phyloP scores from a whole-genome alignment of 805 yeast genomes.

The Starmerella riodocensis region DNA sequence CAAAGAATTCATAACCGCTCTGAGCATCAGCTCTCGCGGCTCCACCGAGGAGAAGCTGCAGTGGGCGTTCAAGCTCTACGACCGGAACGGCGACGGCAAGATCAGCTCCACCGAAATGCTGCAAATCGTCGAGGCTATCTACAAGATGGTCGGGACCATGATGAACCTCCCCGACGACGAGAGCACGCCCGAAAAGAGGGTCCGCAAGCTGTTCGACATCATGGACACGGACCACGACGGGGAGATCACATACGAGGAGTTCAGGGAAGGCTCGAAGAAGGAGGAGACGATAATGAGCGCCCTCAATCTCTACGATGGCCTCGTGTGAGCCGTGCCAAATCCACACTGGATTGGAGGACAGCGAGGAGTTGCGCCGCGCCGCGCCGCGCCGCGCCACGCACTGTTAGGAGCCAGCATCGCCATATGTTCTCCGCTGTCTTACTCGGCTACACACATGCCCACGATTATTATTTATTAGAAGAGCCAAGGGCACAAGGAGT shows the following conservation, averaged over 20 bases:
- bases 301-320: conserved; percentile 64
- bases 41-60: conserved; percentile 65
- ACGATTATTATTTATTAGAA: no score
- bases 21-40: conserved; percentile 80
- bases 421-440: no score
- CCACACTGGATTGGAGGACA: no score
- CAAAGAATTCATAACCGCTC: conserved; percentile 78
- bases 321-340: conserved; percentile 35
- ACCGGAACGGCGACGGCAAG: conserved; percentile 63
- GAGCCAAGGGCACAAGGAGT: no score
- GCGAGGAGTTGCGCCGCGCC: no score
- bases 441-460: no score
- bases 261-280: conserved; percentile 62
- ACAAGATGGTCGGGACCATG: conserved; percentile 93
- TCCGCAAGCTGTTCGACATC: conserved; percentile 60
- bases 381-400: no score
- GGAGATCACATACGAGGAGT: conserved; percentile 68
- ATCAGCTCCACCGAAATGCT: conserved; percentile 69
- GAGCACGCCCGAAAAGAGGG: conserved; percentile 78
- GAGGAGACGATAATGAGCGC: conserved; percentile 70
- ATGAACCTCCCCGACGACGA: conserved; percentile 80
- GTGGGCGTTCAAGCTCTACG: conserved; percentile 87
- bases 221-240: conserved; percentile 62
- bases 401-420: no score
- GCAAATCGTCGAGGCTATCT: conserved; percentile 65